These are phyloP conservation scores for Viola odorata DNA, from an alignment of 345 rosid species.

Conservation along the genomic window DNA sequence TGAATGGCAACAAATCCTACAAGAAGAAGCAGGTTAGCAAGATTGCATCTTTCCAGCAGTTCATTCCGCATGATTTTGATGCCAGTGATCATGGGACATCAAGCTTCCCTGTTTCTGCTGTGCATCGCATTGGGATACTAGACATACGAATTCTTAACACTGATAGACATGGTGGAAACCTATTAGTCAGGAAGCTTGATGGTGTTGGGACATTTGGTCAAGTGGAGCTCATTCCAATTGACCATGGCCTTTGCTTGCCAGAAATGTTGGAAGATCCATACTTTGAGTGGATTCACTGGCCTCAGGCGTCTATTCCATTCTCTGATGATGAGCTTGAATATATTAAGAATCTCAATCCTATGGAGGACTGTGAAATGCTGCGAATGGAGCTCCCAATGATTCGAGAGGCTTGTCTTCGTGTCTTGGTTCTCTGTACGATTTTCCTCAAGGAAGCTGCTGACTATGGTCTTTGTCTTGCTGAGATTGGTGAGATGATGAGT, in stretches of 20 bases:
- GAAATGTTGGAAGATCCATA: conserved; percentile 98
- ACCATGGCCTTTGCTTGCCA: conserved; percentile 95
- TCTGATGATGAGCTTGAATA: conserved; percentile 91
- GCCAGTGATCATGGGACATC: conserved; percentile 97
- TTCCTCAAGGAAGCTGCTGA: conserved; percentile 89
- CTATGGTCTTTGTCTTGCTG: conserved; percentile 76
- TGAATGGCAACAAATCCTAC: conserved; percentile 54
- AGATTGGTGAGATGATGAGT: conserved; percentile 99
- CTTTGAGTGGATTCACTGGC: conserved; percentile 99
- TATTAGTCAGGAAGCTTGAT: conserved; percentile 76
- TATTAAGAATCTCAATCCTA: conserved; percentile 61
- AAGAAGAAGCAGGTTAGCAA: conserved; percentile 78
- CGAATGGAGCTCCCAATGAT: conserved; percentile 85
- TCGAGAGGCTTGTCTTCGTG: conserved; percentile 82
- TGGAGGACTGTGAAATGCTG: conserved; percentile 68
- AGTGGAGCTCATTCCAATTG: conserved; percentile 89
- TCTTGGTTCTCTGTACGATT: conserved; percentile 70
- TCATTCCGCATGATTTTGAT: conserved; percentile 86
- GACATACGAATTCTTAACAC: conserved; percentile 90
- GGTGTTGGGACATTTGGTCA: conserved; percentile 68
- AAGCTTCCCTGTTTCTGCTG: conserved; percentile 86
- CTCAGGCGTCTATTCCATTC: conserved; percentile 97
- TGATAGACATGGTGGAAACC: conserved; percentile 96
- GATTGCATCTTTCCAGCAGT: conserved; percentile 94
- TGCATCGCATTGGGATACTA: conserved; percentile 88